Percentiles rank a stretch among this genome's conserved stretches.
phyloP scores from a whole-genome alignment of 495 filamentous ascomycete genomes.

The Hyaloscypha hepaticicola region DNA sequence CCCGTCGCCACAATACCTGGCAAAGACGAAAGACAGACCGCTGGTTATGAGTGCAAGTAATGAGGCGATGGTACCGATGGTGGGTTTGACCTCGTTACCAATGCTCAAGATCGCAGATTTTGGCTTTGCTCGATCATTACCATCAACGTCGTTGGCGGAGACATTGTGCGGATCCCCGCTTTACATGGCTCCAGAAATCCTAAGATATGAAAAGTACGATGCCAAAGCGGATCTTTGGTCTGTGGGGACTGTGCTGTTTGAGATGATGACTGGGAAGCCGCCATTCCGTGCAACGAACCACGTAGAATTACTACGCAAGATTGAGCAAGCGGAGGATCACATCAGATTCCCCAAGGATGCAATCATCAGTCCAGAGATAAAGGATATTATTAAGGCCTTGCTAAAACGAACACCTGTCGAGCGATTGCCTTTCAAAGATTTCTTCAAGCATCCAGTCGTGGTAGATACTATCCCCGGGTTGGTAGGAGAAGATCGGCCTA shows the following conservation, averaged over 20 bases:
- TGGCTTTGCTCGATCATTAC: slow-evolving; percentile 89
- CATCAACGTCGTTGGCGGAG: slow-evolving; percentile 85
- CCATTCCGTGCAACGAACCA: slow-evolving; percentile 93
- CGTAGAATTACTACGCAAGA: slow-evolving; percentile 87
- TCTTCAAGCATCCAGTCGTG: slow-evolving; percentile 75
- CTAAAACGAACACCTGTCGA: slow-evolving; percentile 84
- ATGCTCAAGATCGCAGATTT: slow-evolving; percentile 98
- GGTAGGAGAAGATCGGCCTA: slow-evolving; percentile 68
- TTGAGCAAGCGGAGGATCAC: slow-evolving; percentile 79
- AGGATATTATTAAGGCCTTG: slow-evolving; percentile 74
- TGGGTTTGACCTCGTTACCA: slow-evolving; percentile 81
- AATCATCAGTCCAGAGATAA: slow-evolving; percentile 71
- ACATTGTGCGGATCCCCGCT: slow-evolving; percentile 97
- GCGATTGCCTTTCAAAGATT: slow-evolving; percentile 76
- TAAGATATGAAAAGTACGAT: slow-evolving; percentile 96
- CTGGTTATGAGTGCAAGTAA: slow-evolving; percentile 62
- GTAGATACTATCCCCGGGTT: slow-evolving; percentile 79
- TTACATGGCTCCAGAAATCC: slow-evolving; percentile 98
- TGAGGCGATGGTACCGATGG: slow-evolving; percentile 73
- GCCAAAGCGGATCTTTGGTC: slow-evolving; percentile 98
- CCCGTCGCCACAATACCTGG: slow-evolving; percentile 66
- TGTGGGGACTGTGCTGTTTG: slow-evolving; percentile 88
- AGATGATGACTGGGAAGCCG: slow-evolving; percentile 89
- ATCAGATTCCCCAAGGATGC: slow-evolving; percentile 79
- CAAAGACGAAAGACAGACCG: slow-evolving; percentile 39